Conservation (phyloP, 768 basidiomycete species). For the Multifurca ochricompacta region DNA sequence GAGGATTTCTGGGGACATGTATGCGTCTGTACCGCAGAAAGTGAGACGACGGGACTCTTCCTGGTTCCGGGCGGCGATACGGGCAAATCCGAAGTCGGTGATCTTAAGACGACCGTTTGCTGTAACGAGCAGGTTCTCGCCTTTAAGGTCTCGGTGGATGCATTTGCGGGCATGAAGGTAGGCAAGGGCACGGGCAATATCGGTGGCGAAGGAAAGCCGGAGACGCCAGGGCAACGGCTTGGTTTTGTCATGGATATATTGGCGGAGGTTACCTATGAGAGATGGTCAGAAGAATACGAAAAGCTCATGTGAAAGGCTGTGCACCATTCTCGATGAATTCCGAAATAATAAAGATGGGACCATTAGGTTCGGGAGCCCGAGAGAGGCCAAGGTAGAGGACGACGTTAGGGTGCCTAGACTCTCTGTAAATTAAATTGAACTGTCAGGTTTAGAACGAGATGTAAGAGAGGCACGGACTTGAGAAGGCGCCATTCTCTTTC, state of each 20-base stretch:
- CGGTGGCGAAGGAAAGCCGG: constrained; percentile 89
- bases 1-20: constrained; percentile 96
- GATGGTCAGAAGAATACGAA: background rate
- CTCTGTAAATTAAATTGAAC: constrained; percentile 32
- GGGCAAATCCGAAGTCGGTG: constrained; percentile 97
- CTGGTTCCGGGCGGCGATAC: constrained; percentile 86
- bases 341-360: constrained; percentile 89
- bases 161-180: constrained; percentile 93
- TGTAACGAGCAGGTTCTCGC: constrained; percentile 95
- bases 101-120: constrained; percentile 92
- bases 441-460: constrained; percentile 2
- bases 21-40: constrained; percentile 85
- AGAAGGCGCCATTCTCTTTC: constrained; percentile 98
- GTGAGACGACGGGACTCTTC: constrained; percentile 83
- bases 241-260: constrained; percentile 80
- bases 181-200: constrained; percentile 90
- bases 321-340: constrained; percentile 85
- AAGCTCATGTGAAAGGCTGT: background rate
- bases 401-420: constrained; percentile 87
- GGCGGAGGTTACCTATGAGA: constrained; percentile 61
- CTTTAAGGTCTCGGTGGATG: constrained; percentile 89
- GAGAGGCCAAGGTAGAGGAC: constrained; percentile 90
- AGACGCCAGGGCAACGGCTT: constrained; percentile 90
- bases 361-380: constrained; percentile 65
- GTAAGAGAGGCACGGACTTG: constrained; percentile 43